Conservation (phyloP, 768 basidiomycete genomes). For the Mycena belliarum region DNA sequence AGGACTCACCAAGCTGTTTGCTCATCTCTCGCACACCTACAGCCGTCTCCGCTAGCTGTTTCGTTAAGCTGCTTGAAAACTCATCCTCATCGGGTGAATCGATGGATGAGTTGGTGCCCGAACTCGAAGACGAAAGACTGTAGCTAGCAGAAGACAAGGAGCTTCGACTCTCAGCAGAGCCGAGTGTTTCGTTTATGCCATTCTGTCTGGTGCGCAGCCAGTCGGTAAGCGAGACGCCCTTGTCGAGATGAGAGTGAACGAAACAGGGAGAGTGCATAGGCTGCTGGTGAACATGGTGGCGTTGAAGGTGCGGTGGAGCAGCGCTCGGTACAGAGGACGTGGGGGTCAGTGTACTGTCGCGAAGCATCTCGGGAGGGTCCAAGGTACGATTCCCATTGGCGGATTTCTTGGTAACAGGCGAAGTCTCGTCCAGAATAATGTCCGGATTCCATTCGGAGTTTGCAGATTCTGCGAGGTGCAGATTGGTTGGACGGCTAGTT, state of each 20-base stretch:
- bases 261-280: conserved; percentile 80
- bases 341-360: conserved; percentile 27
- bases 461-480: conserved; percentile 42
- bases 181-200: conserved; percentile 27
- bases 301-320: conserved; percentile 22
- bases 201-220: conserved; percentile 59
- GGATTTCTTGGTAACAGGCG: conserved; percentile 31
- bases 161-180: conserved; percentile 12
- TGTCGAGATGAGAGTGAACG: conserved; percentile 89
- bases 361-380: conserved; percentile 18
- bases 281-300: conserved; percentile 30
- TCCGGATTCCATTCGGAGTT: conserved; percentile 41
- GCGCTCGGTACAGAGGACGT: conserved; percentile 22
- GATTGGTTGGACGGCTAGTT: conserved; percentile 44
- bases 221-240: conserved; percentile 73
- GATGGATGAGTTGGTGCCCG: conserved; percentile 29
- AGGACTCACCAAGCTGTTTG: conserved; percentile 85
- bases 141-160: conserved; percentile 19
- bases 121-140: conserved; percentile 23
- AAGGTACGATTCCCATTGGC: conserved; percentile 21
- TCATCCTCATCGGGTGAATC: conserved; percentile 57
- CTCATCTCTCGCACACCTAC: conserved; percentile 98
- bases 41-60: conserved; percentile 94
- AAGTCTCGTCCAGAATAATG: conserved; percentile 43
- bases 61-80: conserved; percentile 78